Conservation (phyloP, 1,284 basidiomycete species). For the Inonotus obliquus region DNA sequence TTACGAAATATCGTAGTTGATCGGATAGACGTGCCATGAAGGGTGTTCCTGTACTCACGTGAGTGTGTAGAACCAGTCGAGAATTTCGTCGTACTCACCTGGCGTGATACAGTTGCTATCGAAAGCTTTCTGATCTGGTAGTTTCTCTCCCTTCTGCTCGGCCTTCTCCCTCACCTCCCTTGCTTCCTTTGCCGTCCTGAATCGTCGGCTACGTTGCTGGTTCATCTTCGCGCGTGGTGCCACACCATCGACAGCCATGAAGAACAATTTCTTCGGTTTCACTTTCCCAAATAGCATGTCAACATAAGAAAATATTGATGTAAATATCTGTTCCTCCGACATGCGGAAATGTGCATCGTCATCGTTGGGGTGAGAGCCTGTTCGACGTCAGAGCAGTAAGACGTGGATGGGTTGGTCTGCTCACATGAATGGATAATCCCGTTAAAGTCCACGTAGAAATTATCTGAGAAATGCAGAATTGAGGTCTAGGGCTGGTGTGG, state of each 20-base stretch:
- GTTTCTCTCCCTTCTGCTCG: constrained; percentile 80
- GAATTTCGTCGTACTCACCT: constrained; percentile 41
- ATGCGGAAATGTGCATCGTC: constrained; percentile 93
- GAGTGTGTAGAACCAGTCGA: constrained; percentile 12
- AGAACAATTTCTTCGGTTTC: constrained; percentile 94
- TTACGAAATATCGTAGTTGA: constrained; percentile 94
- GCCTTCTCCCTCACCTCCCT: constrained; percentile 87
- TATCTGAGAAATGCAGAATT: constrained; percentile 45
- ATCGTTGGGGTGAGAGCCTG: constrained; percentile 90
- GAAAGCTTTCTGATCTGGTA: constrained; percentile 93
- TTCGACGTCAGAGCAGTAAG: neutral
- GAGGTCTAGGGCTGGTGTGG: neutral
- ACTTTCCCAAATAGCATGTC: constrained; percentile 97
- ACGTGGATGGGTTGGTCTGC: constrained; percentile 24
- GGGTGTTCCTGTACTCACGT: constrained; percentile 64
- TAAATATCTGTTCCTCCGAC: constrained; percentile 96
- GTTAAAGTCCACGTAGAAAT: constrained; percentile 95
- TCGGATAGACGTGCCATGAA: constrained; percentile 93
- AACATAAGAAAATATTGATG: constrained; percentile 95
- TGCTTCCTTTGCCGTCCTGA: constrained; percentile 92
- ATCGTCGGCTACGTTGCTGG: constrained; percentile 92
- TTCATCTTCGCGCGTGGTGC: constrained; percentile 99
- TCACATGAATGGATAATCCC: constrained; percentile 97
- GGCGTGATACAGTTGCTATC: constrained; percentile 99
- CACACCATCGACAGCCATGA: constrained; percentile 98